Percentiles rank a stretch among this genome's conserved stretches.
These are phyloP conservation scores for Fusarium hostae DNA, from an alignment of 2,329 filamentous ascomycete species.

Conservation along the genomic window DNA sequence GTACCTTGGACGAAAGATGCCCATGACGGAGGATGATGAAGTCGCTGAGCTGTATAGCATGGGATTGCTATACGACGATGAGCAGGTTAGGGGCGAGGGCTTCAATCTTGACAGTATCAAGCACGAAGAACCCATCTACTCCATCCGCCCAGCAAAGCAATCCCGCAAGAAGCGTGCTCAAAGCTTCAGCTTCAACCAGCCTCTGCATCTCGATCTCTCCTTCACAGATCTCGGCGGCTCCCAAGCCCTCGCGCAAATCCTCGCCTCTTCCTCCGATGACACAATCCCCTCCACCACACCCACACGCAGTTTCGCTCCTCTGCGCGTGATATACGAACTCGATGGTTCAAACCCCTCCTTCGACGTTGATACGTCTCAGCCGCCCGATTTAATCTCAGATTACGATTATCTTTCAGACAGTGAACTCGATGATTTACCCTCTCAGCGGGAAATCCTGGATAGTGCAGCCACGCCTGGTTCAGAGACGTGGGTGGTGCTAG, in stretches of 20 bases:
- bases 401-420: constrained; percentile 53
- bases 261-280: constrained; percentile 40
- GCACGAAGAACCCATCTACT: constrained; percentile 53
- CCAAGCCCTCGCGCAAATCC: constrained; percentile 52
- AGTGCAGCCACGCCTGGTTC: constrained; percentile 43
- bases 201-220: constrained; percentile 54
- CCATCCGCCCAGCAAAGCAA: constrained; percentile 51
- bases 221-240: constrained; percentile 57
- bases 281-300: constrained; percentile 15
- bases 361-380: constrained; percentile 51
- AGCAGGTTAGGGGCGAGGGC: constrained; percentile 47
- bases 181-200: constrained; percentile 40
- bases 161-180: constrained; percentile 43
- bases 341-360: constrained; percentile 48
- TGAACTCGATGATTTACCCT: constrained; percentile 48
- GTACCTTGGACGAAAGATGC: constrained; percentile 36
- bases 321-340: constrained; percentile 56
- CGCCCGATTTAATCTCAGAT: constrained; percentile 51
- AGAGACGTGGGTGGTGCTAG: constrained; percentile 57
- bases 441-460: constrained; percentile 48
- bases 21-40: constrained; percentile 49
- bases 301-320: constrained; percentile 44
- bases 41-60: constrained; percentile 57
- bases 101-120: constrained; percentile 56
- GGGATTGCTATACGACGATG: constrained; percentile 58